Base-by-base conservation (phyloP, 176 grass and related monocot species). In the Avena sativa region DNA sequence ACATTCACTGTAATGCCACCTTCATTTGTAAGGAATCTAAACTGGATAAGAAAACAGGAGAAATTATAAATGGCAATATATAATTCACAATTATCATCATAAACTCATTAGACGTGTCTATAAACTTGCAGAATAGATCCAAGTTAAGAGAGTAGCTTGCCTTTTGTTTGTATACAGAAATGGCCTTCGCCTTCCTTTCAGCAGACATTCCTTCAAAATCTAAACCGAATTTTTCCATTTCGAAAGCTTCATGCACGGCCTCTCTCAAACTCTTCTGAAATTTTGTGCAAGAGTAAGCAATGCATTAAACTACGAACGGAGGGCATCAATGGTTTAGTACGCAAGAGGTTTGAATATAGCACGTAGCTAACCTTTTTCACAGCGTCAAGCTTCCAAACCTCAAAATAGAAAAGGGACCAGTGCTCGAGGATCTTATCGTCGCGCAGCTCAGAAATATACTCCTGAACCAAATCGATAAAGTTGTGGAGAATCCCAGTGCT, bases 321-420 rank as follows among this genome's bases (percentile, higher is more conserved):
- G 17, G 19, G 12, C 6, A 71, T 48, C 43, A 80, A 16, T 60
- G 25, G 52, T 57, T 86, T 64, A 85, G 8, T 30, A 26, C 23
- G 32, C 17, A 17, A 76, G 62, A 32, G 2, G 5, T 26, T 51
- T 76, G 16, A 76, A 17, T 40, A 6, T 36, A 14, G 12, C 50
- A 74, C 11, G 46, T 2, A 28, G 73, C 23, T 76, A 80, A 72
- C 85, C 21, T 86, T 46, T 61, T 80, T 7, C 38, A 50, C 60
- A 49, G 12, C 13, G 5, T 72, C 12, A 14, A 43, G 23, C 65
- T 72, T 80, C 40, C 76, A 86, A 61, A 80, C 9, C 38, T 86
- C 52, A 19, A 80, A 80, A 51, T 3, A 8, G 9, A 71, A 0
- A 56, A 28, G 16, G 12, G 26, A 17, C 32, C 5, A 11, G 3